Evolutionary conservation across 2,329 filamentous ascomycete genomes (phyloP), one percentile per base, ranked within the genome.

Genomic region (Moelleriella libera): DNA sequence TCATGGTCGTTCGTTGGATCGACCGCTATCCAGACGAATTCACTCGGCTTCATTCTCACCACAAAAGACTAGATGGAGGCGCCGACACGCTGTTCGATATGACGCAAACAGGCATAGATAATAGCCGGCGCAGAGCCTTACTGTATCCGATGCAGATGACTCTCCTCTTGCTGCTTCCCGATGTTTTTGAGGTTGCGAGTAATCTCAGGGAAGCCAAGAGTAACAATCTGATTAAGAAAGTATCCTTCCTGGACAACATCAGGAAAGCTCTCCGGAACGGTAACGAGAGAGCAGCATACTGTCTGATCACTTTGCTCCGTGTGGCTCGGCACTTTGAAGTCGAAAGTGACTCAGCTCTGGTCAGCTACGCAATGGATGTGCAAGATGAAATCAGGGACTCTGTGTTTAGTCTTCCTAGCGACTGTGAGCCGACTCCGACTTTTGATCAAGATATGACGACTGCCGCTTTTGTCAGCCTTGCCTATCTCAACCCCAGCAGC

Each of bases 21-120:
- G 78, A 83, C 54, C 72, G 78, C 8, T 77, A 75, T 53, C 80
- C 81, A 1, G 63, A 71, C 37, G 80, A 85, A 59, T 84, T 84
- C 58, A 73, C 82, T 44, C 69, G 74, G 49, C 64, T 83, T 49
- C 81, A 85, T 59, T 70, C 71, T 12, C 68, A 70, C 49, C 76
- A 76, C 52, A 76, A 71, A 55, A 72, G 77, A 55, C 68, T 83
- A n/a, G 80, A 83, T 53, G 77, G 74, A 44, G 76, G 76, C 8
- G 74, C 78, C 5, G 81, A 85, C 57, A 82, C 78, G 1, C 66
- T 85, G 29, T 83, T 84, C 57, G 81, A 85, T 55, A 83, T 84
- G 76, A 73, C 77, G 5, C 73, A 78, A 52, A 76, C 76, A 3
- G 71, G 80, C 30, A 69, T 71, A 37, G 80, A 83, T 57, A 76